These are phyloP conservation scores for Ilex paraguariensis DNA, from an alignment of 305 asterid genomes.

Conservation along the genomic window DNA sequence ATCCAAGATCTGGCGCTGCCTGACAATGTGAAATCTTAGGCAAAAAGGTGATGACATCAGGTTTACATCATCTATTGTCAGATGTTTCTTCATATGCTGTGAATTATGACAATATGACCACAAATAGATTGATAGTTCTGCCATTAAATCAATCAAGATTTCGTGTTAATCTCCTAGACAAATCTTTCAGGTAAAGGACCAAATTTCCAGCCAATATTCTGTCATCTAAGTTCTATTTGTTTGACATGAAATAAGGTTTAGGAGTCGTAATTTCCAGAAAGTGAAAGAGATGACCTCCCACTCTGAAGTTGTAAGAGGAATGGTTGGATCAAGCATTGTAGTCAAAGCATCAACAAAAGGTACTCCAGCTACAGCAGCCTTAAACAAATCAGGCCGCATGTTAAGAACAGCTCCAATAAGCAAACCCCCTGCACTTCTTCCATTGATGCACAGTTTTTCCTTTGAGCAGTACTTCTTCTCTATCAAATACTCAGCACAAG, in stretches of 20 bases:
- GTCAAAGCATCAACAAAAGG: constrained; percentile 93
- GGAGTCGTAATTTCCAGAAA: neutral
- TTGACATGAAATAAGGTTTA: neutral
- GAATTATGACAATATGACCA: neutral
- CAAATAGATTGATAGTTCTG: no score
- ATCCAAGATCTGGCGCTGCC: no score
- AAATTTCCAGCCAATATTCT: neutral
- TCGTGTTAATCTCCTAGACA: neutral
- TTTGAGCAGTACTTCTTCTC: constrained; percentile 75
- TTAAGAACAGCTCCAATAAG: constrained; percentile 86
- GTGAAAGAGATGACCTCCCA: constrained; percentile 75
- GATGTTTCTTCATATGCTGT: neutral
- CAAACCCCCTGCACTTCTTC: constrained; percentile 98
- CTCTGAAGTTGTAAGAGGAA: constrained; percentile 96
- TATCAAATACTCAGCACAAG: constrained; percentile 83
- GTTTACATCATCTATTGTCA: neutral
- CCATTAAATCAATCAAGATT: no score
- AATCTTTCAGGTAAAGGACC: neutral
- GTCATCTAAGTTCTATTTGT: neutral
- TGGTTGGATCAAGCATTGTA: constrained; percentile 95
- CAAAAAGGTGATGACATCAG: neutral
- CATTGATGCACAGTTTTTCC: constrained; percentile 82
- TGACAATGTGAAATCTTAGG: neutral
- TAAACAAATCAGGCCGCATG: constrained; percentile 90
- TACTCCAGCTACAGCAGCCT: constrained; percentile 90